Percentiles rank a stretch among this genome's conserved stretches.
Evolutionary conservation across 768 basidiomycete species (phyloP).

Genomic region (Leccinellum albellum): DNA sequence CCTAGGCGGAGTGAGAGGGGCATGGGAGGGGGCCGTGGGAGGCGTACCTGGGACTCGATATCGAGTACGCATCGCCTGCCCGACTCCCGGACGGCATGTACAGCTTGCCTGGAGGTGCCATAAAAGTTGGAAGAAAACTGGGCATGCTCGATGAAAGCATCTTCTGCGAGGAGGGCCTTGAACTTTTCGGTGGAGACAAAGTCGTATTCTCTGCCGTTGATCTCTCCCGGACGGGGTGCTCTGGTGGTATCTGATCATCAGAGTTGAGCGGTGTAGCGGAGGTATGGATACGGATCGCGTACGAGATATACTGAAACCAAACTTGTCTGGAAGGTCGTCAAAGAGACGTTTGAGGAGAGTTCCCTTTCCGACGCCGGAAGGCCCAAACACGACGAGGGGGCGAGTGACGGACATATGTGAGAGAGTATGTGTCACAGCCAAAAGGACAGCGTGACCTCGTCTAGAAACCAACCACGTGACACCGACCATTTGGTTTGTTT

Average conservation of each 20-base stretch:
- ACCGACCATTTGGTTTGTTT: constrained; percentile 3
- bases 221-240: constrained; percentile 75
- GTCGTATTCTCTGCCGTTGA: constrained; percentile 80
- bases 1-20: constrained; percentile 42
- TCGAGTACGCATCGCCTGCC: constrained; percentile 89
- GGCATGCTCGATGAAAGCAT: constrained; percentile 91
- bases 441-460: background rate
- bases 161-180: constrained; percentile 57
- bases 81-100: constrained; percentile 59
- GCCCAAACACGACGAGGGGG: constrained; percentile 86
- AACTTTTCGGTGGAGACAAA: constrained; percentile 76
- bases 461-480: constrained; percentile 15
- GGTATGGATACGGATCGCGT: constrained; percentile 20
- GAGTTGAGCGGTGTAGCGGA: background rate
- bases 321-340: constrained; percentile 72
- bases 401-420: constrained; percentile 7
- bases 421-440: background rate
- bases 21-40: background rate
- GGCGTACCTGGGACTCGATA: constrained; percentile 82
- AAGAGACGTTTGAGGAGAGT: constrained; percentile 84
- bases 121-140: constrained; percentile 92
- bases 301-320: constrained; percentile 96
- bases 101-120: constrained; percentile 83
- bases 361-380: constrained; percentile 92
- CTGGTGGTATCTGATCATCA: constrained; percentile 78